Base-by-base conservation (phyloP, 306 rosid genomes). In the Styphnolobium japonicum region DNA sequence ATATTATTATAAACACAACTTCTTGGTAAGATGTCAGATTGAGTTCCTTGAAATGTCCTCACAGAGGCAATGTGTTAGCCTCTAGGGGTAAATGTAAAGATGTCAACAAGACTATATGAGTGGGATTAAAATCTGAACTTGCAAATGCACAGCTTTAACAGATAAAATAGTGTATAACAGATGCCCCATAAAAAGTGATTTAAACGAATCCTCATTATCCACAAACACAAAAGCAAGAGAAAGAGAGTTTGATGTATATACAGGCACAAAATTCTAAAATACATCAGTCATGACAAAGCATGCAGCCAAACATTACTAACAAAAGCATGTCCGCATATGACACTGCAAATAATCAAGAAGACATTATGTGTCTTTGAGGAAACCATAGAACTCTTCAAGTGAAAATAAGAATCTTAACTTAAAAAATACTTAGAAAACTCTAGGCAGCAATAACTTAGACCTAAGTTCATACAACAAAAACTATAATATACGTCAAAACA, bases 401-500 rank as follows among this genome's bases (percentile, higher is more conserved):
- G 80, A 52, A 73, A 57, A n/a, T 15, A 37, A 51, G 15, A 48
- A 76, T 56, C 8, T 31, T 51, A 19, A 21, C 22, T 72, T 15
- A 37, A 23, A 16, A 53, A 42, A 34, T 39, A 66, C 60, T 60
- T 40, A 42, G 53, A 67, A 52, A 77, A 71, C 27, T 73, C 45
- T 61, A 69, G 5, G 45, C 56, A 73, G 71, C 33, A 52, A 22
- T 10, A 77, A 29, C 64, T 16, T 43, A 16, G 49, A 65, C 31
- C 27, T 25, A 23, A 68, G 10, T 61, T 33, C 49, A 68, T 46
- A 15, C 66, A 58, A 33, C 64, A 57, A 77, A 80, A 80, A 67
- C 76, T 56, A 77, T 64, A 56, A 65, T 18, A 60, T 33, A 67
- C 5, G 39, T 51, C 42, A 31, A 67, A 53, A 80, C 39, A 86